These are phyloP conservation scores for Triadica sebifera DNA, from an alignment of 345 rosid genomes.

Conservation along the genomic window DNA sequence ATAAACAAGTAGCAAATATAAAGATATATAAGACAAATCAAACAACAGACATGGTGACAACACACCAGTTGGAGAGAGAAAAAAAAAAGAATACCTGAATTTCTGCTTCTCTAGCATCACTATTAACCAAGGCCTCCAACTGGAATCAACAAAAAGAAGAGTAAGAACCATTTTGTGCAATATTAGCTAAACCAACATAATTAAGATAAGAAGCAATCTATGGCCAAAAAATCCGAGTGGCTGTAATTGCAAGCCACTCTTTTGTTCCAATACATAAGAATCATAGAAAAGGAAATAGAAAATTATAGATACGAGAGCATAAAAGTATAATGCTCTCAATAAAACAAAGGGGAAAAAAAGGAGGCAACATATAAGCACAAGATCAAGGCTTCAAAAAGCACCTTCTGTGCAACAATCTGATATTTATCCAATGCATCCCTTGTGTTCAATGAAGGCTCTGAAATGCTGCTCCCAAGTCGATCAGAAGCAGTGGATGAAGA, in stretches of 20 bases:
- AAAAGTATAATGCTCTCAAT: neutral
- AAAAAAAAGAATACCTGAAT: constrained; percentile 70
- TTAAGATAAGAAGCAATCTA: neutral
- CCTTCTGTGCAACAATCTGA: constrained; percentile 85
- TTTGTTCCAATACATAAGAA: neutral
- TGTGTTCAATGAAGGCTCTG: constrained; percentile 71
- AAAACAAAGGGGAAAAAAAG: neutral
- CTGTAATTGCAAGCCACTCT: neutral
- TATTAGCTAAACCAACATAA: neutral
- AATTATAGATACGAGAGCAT: neutral
- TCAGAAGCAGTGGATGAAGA: constrained; percentile 57
- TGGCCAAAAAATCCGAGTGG: neutral
- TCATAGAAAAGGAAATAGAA: neutral
- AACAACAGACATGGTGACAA: neutral
- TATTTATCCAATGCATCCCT: constrained; percentile 93
- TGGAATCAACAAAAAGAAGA: constrained; percentile 40
- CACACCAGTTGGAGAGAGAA: neutral
- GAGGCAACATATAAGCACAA: constrained; percentile 1
- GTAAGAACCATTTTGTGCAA: neutral
- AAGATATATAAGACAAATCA: neutral
- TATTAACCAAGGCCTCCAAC: constrained; percentile 77
- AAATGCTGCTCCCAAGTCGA: constrained; percentile 48
- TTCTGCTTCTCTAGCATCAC: constrained; percentile 71
- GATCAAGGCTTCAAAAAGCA: neutral
- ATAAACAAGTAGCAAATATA: neutral